Evolutionary conservation across 495 filamentous ascomycete genomes (phyloP).

Genomic region (Penicillium pancosmium): DNA sequence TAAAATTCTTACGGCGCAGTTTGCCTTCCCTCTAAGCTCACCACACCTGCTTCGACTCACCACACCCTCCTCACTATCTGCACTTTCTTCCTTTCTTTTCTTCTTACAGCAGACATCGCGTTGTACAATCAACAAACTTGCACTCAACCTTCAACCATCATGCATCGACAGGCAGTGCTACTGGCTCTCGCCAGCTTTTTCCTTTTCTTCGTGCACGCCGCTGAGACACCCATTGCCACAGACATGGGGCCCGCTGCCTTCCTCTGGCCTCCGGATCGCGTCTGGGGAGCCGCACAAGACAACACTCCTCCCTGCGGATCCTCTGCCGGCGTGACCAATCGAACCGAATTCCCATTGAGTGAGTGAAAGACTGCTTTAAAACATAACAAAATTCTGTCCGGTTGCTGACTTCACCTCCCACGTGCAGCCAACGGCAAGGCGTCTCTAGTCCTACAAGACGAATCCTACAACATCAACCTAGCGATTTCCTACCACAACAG

Average conservation of each 20-base stretch:
- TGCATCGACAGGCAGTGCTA: constrained; percentile 10
- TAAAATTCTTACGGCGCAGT: no score
- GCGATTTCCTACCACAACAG: constrained; percentile 38
- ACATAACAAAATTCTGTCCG: no score
- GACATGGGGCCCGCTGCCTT: constrained; percentile 58
- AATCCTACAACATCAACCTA: constrained; percentile 51
- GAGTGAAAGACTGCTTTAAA: neutral
- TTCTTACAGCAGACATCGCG: no score
- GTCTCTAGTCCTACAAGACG: constrained; percentile 43
- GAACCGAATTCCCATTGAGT: constrained; percentile 51
- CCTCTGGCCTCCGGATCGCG: constrained; percentile 53
- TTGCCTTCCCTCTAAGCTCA: neutral
- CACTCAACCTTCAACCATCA: neutral
- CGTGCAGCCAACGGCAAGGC: constrained; percentile 31
- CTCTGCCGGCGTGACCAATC: constrained; percentile 35
- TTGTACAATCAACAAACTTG: no score
- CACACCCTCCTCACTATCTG: neutral
- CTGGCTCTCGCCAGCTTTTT: constrained; percentile 18
- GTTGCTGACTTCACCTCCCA: constrained; percentile 6
- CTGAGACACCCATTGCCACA: constrained; percentile 16
- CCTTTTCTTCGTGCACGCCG: neutral
- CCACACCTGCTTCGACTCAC: neutral
- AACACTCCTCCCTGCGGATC: constrained; percentile 53
- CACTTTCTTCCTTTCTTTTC: neutral
- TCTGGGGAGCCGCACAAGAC: constrained; percentile 47